phyloP scores from a whole-genome alignment of 2,329 filamentous ascomycete genomes.

The Colletotrichum caudatum region DNA sequence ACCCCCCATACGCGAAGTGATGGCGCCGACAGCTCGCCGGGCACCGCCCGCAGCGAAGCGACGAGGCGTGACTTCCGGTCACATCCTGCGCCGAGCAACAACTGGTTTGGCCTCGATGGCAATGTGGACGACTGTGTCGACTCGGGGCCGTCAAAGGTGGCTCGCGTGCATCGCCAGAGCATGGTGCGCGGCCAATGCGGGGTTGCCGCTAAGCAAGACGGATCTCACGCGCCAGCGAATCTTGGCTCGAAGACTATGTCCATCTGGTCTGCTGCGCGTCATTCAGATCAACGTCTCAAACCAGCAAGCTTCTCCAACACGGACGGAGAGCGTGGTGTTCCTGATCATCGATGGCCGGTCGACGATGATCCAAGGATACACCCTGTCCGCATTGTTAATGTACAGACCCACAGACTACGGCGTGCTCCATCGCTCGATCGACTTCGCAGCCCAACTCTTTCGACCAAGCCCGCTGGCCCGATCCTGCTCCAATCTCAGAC shows the following conservation, averaged over 20 bases:
- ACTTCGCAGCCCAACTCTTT: conserved; percentile 32
- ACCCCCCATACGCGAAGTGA: neutral
- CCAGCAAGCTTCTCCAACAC: conserved; percentile 9
- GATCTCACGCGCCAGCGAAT: conserved; percentile 32
- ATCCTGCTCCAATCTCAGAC: neutral
- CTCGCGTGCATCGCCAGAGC: conserved; percentile 7
- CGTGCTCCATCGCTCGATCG: conserved; percentile 33
- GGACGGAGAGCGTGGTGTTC: conserved; percentile 23
- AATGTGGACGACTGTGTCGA: conserved; percentile 7
- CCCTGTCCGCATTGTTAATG: conserved; percentile 33
- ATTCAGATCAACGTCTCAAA: conserved; percentile 12
- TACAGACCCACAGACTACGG: conserved; percentile 35
- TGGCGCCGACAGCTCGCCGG: neutral
- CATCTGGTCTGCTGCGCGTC: conserved; percentile 13
- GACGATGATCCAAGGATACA: conserved; percentile 33
- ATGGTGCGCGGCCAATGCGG: conserved; percentile 20
- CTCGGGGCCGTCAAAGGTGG: conserved; percentile 7
- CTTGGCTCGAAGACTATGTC: conserved; percentile 11
- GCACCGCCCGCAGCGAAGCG: neutral
- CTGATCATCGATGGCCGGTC: conserved; percentile 31
- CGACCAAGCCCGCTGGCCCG: conserved; percentile 14
- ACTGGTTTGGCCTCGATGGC: conserved; percentile 39
- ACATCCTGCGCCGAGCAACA: conserved; percentile 11
- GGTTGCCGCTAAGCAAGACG: conserved; percentile 27
- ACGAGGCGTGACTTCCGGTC: conserved; percentile 3